Evolutionary conservation across 768 basidiomycete species (phyloP).

Genomic region (Scleroderma bovista): DNA sequence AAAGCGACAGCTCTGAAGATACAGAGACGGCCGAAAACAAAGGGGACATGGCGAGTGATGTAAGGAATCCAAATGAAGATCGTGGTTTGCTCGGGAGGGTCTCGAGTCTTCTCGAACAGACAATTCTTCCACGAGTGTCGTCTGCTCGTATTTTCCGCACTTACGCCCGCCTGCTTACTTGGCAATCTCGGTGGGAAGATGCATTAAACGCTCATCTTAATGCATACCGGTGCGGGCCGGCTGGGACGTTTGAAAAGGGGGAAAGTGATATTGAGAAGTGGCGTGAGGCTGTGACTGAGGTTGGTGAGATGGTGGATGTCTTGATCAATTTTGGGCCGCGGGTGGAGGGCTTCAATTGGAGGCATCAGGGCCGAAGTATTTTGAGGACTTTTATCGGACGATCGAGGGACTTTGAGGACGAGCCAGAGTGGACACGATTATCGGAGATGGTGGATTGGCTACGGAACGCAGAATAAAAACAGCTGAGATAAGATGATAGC

Average conservation of each 20-base stretch:
- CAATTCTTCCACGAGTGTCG: constrained; percentile 79
- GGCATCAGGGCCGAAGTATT: constrained; percentile 78
- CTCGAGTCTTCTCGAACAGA: constrained; percentile 64
- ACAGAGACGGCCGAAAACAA: constrained; percentile 16
- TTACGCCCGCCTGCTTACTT: constrained; percentile 75
- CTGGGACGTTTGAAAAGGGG: constrained; percentile 54
- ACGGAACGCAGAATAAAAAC: constrained; percentile 11
- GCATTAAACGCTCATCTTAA: constrained; percentile 81
- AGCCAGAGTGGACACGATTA: constrained; percentile 76
- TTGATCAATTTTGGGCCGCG: constrained; percentile 79
- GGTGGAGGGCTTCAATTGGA: constrained; percentile 64
- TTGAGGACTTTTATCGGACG: constrained; percentile 86
- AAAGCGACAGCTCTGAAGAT: constrained; percentile 33
- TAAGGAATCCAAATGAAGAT: constrained; percentile 54
- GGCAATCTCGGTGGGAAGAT: constrained; percentile 67
- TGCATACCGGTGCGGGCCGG: constrained; percentile 71
- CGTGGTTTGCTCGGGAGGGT: constrained; percentile 65
- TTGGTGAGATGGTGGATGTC: constrained; percentile 80
- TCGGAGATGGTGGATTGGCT: constrained; percentile 43
- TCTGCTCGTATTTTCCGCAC: constrained; percentile 75
- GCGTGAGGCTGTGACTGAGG: constrained; percentile 71
- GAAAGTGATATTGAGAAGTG: constrained; percentile 66
- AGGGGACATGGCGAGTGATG: constrained; percentile 16
- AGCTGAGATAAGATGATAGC: background rate
- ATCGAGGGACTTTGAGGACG: constrained; percentile 84